Conservation (phyloP, 805 yeast species). For the Candida ponderosae region DNA sequence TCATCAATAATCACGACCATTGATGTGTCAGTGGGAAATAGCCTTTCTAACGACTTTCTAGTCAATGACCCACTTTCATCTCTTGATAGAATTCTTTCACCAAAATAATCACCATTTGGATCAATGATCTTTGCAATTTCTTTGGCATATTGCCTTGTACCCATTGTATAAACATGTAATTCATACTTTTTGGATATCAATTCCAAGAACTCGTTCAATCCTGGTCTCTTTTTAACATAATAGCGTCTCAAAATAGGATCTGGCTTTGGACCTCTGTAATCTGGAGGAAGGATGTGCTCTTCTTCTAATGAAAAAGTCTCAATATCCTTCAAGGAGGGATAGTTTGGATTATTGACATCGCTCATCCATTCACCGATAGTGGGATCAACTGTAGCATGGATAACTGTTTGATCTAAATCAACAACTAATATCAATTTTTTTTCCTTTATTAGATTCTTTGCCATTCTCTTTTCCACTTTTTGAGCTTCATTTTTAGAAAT, state of each 20-base stretch:
- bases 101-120: conserved; percentile 80
- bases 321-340: conserved; percentile 78
- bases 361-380: conserved; percentile 94
- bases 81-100: conserved; percentile 83
- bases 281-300: conserved; percentile 49
- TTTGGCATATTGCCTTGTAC: conserved; percentile 87
- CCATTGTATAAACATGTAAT: conserved; percentile 96
- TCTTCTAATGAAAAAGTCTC: conserved; percentile 71
- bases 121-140: conserved; percentile 88
- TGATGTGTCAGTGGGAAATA: conserved; percentile 93
- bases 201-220: conserved; percentile 64
- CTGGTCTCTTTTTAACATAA: conserved; percentile 89
- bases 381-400: conserved; percentile 97
- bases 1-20: conserved; percentile 97
- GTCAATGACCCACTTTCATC: conserved; percentile 93
- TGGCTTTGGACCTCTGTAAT: conserved; percentile 53
- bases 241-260: conserved; percentile 62
- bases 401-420: conserved; percentile 94
- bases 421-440: conserved; percentile 82
- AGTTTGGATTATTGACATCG: conserved; percentile 80
- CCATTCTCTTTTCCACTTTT: conserved; percentile 63
- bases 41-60: conserved; percentile 77
- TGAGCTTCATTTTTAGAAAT: conserved; percentile 84
- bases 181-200: conserved; percentile 63
- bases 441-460: conserved; percentile 50